Evolutionary conservation across 2,329 filamentous ascomycete species (phyloP), one percentile per base, ranked within the genome.

Genomic region (Verticillium tricorpus): DNA sequence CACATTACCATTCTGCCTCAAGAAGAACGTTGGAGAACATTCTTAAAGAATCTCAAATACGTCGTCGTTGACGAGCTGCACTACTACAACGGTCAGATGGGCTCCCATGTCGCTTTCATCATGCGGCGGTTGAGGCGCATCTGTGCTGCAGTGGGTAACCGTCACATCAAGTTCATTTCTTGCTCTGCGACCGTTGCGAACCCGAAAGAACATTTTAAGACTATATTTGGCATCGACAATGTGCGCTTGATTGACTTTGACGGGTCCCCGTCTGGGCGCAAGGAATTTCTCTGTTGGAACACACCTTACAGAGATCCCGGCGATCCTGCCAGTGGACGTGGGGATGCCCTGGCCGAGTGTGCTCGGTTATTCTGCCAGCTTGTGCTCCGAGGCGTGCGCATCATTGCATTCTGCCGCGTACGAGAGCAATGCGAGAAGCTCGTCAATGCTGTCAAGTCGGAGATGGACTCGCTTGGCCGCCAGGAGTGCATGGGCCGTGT

Each of bases 281-380:
- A 98, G 72, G 94, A 98, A 70, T 98, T 98, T 62, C 72, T 99
- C 7, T 98, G 93, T 74, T 99, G 95, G 95, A 98, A 99, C 69
- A 97, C 94, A 0, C 95, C 95, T 0, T 97, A 87, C 74, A 96
- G 93, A 72, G 94, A 97, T 67, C 92, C 94, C 0, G 85, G 83
- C 1, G 94, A 98, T 74, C 91, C 93, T 9, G 87, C 90, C 0
- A 96, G 92, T 68, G 94, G 95, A 1, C 86, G 95, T 62, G 92
- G 91, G 15, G 92, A 92, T 72, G 88, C 89, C 3, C 87, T 96
- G 72, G 84, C 86, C 5, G 94, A 99, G 75, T 90, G 92, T n/a
- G 92, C 95, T 1, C 88, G 91, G 54, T 78, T 99, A 0, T 97
- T 99, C 70, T 96, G 92, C 69, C 91, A 96, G 70, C 81, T 99